Base-by-base conservation (phyloP, 2,329 filamentous ascomycete species). In the Phialophora tarda region DNA sequence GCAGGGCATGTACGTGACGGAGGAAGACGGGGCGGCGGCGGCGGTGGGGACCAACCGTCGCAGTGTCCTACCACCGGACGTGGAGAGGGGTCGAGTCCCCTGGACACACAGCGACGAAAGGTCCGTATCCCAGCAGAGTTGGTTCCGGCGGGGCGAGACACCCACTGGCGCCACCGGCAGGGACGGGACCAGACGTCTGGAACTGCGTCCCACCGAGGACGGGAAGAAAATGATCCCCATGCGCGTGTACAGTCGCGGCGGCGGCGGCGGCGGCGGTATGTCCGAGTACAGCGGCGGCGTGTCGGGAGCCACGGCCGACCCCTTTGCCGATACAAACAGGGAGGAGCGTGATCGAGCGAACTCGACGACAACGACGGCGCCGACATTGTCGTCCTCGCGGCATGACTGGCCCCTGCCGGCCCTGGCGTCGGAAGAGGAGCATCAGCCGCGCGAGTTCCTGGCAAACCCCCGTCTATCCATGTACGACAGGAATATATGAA, bases 141-240 rank as follows among this genome's bases (percentile, higher is more conserved):
- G 62, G 24, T 70, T 68, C 50, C 17, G 68, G 57, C 44, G 56
- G 17, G 68, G 66, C 14, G 62, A 64, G 6, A 90, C 0, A 79
- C 82, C 65, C 85, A 88, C 66, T 88, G 69, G 84, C 92, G 30
- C 7, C 7, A 14, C 10, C 6, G 48, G 14, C 26, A 17, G 26
- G 24, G 28, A 11, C 12, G 53, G 53, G 28, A 28, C 86, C 96
- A 72, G 93, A 93, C 0, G 88, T 96, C 56, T 89, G 90, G 47
- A 97, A 90, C 74, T 97, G 92, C 53, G 65, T 8, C 51, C 65
- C 47, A 68, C 65, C 44, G 62, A 55, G 23, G 69, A 68, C 26
- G 69, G 69, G 53, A 68, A 69, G 38, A 68, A 65, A 51, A 68
- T 69, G 38, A 67, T 71, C 28, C 69, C 69, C 23, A 71, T 71